These are phyloP conservation scores for Fusarium chlamydosporum DNA, from an alignment of 2,329 filamentous ascomycete species.

Conservation along the genomic window DNA sequence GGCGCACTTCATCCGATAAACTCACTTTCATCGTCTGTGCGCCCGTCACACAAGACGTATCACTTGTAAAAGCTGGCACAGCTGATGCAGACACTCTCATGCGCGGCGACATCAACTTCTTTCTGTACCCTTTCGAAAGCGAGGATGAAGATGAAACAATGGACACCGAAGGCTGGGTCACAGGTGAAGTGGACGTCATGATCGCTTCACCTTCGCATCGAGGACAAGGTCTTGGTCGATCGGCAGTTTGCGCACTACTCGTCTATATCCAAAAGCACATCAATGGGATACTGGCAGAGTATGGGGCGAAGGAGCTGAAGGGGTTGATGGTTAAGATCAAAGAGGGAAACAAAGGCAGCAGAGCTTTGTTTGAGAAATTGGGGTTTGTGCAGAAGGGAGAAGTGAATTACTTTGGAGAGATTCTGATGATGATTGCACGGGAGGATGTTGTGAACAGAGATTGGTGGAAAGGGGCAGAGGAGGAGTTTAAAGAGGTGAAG, in stretches of 20 bases:
- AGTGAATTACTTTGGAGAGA: conserved; percentile 72
- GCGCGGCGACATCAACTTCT: conserved; percentile 85
- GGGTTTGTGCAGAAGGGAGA: conserved; percentile 67
- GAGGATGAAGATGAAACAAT: conserved; percentile 58
- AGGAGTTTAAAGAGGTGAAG: conserved; percentile 44
- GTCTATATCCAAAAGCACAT: conserved; percentile 73
- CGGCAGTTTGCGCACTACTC: conserved; percentile 77
- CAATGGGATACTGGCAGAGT: conserved; percentile 66
- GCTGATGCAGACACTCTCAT: conserved; percentile 71
- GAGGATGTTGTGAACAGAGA: conserved; percentile 41
- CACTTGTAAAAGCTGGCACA: conserved; percentile 53
- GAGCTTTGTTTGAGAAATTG: conserved; percentile 65
- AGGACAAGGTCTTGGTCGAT: conserved; percentile 74
- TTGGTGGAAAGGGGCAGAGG: conserved; percentile 43
- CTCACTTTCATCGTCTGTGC: conserved; percentile 90
- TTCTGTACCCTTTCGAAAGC: conserved; percentile 74
- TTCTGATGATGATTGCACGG: conserved; percentile 64
- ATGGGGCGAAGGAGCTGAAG: conserved; percentile 48
- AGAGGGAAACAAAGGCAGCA: conserved; percentile 66
- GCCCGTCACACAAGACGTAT: conserved; percentile 52
- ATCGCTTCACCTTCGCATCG: conserved; percentile 73
- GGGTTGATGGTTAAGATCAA: conserved; percentile 71
- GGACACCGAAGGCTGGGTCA: conserved; percentile 48
- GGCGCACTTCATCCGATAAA: conserved; percentile 87
- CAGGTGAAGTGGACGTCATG: conserved; percentile 91